A percentile compares a stretch with the other conserved stretches of the same genome.
Conservation (phyloP, 345 rosid genomes). For the Anastatica hierochuntica region DNA sequence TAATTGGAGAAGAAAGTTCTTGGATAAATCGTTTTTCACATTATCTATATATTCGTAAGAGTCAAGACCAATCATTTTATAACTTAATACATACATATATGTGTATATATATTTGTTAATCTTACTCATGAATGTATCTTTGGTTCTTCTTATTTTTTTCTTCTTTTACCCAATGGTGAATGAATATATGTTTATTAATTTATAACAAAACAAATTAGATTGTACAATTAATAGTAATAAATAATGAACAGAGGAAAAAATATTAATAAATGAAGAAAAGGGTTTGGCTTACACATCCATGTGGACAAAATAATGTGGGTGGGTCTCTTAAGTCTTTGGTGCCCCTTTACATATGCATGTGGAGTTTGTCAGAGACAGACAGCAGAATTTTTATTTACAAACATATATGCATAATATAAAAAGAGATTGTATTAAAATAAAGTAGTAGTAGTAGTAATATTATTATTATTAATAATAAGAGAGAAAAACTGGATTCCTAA, state of each 20-base stretch:
- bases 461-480: no score
- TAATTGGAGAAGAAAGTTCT: neutral
- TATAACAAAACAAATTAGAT: constrained; percentile 1
- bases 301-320: constrained; percentile 67
- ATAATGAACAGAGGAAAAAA: constrained; percentile 4
- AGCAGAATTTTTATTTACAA: constrained; percentile 15
- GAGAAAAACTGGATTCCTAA: no score
- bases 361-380: constrained; percentile 56
- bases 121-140: no score
- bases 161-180: no score
- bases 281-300: constrained; percentile 40
- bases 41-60: no score
- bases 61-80: no score
- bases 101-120: no score
- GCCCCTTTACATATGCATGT: constrained; percentile 54
- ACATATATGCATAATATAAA: neutral
- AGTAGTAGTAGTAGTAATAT: no score
- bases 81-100: no score
- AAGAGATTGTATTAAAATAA: no score
- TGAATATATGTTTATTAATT: neutral
- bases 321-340: constrained; percentile 39
- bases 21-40: neutral
- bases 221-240: neutral
- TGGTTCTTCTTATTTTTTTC: no score
- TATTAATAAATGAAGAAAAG: constrained; percentile 17